phyloP scores from a whole-genome alignment of 148 eudicot species.

The Dysphania ambrosioides region DNA sequence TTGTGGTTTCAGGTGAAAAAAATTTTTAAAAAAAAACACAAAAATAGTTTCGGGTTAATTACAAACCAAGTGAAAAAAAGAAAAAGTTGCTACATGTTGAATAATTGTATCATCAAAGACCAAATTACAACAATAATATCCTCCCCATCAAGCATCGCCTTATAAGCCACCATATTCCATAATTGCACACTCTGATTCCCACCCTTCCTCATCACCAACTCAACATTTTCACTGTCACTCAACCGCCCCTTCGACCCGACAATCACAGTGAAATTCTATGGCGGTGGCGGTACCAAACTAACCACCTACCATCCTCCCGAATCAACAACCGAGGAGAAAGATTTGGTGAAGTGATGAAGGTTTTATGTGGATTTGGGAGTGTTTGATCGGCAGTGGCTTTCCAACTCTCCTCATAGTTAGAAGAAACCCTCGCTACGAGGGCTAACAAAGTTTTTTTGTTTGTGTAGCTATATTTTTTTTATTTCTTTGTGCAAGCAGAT shows the following conservation, averaged over 20 bases:
- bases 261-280: conserved; percentile 39
- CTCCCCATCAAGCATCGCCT: conserved; percentile 59
- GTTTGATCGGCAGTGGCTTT: conserved; percentile 24
- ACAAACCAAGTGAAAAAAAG: no score
- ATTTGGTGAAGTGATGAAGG: neutral
- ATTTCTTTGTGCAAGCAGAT: no score
- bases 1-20: no score
- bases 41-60: no score
- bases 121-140: conserved; percentile 61
- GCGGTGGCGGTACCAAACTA: conserved; percentile 70
- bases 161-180: conserved; percentile 74
- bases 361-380: conserved; percentile 8
- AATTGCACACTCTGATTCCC: conserved; percentile 25
- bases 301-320: conserved; percentile 42
- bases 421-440: no score
- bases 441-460: no score
- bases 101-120: no score
- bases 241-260: conserved; percentile 35
- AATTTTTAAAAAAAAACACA: no score
- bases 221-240: conserved; percentile 11
- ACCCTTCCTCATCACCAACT: conserved; percentile 20
- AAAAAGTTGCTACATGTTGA: no score
- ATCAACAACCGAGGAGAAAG: conserved; percentile 31
- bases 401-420: no score
- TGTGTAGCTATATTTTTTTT: no score